phyloP scores from a whole-genome alignment of 75 land plant genomes.

The Azolla pinnata region DNA sequence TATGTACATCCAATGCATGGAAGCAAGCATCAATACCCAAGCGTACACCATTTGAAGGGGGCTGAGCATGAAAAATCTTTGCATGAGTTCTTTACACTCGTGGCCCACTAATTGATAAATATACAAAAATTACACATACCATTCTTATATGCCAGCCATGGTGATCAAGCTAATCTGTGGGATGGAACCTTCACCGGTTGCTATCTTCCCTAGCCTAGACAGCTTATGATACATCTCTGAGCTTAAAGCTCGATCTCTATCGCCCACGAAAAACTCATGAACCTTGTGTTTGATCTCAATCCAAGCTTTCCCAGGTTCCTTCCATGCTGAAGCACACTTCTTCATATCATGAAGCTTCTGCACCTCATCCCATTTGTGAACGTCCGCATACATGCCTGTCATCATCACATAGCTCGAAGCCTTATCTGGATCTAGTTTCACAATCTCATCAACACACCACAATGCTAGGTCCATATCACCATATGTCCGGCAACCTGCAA shows the following conservation, averaged over 20 bases:
- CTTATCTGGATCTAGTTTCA: constrained; percentile 4
- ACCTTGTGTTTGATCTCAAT: constrained; percentile 6
- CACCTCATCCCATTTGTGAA: constrained; percentile 8
- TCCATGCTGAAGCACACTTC: constrained; percentile 2
- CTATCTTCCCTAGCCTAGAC: not conserved
- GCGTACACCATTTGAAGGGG: too few species aligned
- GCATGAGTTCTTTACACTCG: too few species aligned
- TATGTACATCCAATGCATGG: too few species aligned
- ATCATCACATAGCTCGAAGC: constrained; percentile 3
- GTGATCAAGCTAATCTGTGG: not conserved
- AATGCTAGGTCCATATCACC: not conserved
- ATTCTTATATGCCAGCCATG: too few species aligned
- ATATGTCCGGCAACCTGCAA: constrained; percentile 7
- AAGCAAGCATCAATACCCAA: too few species aligned
- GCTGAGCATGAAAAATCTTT: too few species aligned
- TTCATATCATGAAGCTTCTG: not conserved
- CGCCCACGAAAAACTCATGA: constrained; percentile 5
- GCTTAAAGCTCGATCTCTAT: constrained; percentile 16
- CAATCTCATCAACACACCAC: not conserved
- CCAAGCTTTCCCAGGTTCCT: constrained; percentile 5
- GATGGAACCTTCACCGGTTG: not conserved
- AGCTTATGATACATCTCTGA: constrained; percentile 30
- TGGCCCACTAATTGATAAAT: too few species aligned
- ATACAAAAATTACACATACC: too few species aligned
- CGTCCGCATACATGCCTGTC: constrained; percentile 2